These are phyloP conservation scores for Crithidia expoeki DNA, from an alignment of 208 protist species.

Conservation along the genomic window DNA sequence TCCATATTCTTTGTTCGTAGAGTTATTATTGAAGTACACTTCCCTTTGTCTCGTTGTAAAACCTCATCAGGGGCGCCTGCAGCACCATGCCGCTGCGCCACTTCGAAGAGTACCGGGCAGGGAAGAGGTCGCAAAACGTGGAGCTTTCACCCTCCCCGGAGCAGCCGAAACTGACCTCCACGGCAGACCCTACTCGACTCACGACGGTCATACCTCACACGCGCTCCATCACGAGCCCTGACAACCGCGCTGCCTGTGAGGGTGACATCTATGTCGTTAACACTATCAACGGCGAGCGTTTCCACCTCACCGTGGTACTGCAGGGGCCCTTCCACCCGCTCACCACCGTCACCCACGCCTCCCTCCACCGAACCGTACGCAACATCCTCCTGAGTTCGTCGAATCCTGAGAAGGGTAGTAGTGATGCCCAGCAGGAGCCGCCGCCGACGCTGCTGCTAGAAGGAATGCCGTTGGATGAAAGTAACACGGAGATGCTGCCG, in stretches of 20 bases:
- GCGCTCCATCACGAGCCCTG: background rate
- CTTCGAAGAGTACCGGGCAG: background rate
- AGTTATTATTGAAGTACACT: no score
- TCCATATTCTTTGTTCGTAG: no score
- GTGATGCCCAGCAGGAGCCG: background rate
- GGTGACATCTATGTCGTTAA: slow-evolving; percentile 28
- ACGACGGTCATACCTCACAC: slow-evolving; percentile 1
- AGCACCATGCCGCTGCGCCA: background rate
- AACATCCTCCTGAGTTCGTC: slow-evolving; percentile 5
- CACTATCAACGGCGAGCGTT: slow-evolving; percentile 14
- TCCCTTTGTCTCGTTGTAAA: no score
- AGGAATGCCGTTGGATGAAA: slow-evolving; percentile 22
- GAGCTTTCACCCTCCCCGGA: slow-evolving; percentile 5
- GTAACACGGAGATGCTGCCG: slow-evolving; percentile 14
- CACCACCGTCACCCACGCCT: slow-evolving; percentile 26
- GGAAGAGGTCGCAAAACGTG: background rate
- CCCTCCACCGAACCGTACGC: slow-evolving; percentile 20
- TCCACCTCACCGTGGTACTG: slow-evolving; percentile 22
- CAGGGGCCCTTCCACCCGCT: slow-evolving; percentile 15
- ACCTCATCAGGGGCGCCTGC: background rate
- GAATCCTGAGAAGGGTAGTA: background rate
- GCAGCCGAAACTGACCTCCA: background rate
- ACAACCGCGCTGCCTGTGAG: slow-evolving; percentile 10
- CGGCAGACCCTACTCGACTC: background rate
- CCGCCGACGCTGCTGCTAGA: slow-evolving; percentile 25